Evolutionary conservation across 371 early-diverging fungal genomes (phyloP).

Genomic region (Entomophthora muscae): DNA sequence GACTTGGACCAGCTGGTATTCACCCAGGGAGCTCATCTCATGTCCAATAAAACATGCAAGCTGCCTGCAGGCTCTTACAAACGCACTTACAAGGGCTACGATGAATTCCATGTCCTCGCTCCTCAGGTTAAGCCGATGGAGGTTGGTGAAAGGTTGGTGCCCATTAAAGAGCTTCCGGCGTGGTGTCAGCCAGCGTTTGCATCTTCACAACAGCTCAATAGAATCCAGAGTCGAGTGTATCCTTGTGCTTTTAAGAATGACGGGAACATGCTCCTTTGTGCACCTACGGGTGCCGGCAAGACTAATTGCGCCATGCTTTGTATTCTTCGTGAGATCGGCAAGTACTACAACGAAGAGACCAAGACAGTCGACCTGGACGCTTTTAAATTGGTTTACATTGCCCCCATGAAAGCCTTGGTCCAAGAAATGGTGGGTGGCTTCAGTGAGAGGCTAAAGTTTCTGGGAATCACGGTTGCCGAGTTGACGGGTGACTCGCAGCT

Average conservation of each 20-base stretch:
- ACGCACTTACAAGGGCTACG: slow-evolving; percentile 83
- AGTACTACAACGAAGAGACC: slow-evolving; percentile 51
- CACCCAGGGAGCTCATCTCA: slow-evolving; percentile 80
- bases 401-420: slow-evolving; percentile 99
- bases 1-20: slow-evolving; percentile 76
- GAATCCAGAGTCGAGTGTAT: slow-evolving; percentile 83
- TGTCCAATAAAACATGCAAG: slow-evolving; percentile 89
- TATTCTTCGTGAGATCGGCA: slow-evolving; percentile 69
- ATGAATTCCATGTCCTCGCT: slow-evolving; percentile 92
- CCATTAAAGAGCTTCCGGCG: slow-evolving; percentile 52
- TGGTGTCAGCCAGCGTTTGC: slow-evolving; percentile 82
- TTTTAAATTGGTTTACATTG: slow-evolving; percentile 97
- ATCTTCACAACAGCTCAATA: slow-evolving; percentile 55
- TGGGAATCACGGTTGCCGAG: slow-evolving; percentile 85
- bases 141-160: slow-evolving; percentile 45
- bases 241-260: slow-evolving; percentile 72
- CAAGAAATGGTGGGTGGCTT: slow-evolving; percentile 96
- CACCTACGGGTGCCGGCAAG: slow-evolving; percentile 99
- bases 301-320: slow-evolving; percentile 97
- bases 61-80: slow-evolving; percentile 91
- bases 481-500: slow-evolving; percentile 97
- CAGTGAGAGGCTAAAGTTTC: slow-evolving; percentile 47
- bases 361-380: slow-evolving; percentile 60
- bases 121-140: slow-evolving; percentile 52
- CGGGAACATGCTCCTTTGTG: slow-evolving; percentile 93